Base-by-base conservation (phyloP, 2,329 filamentous ascomycete genomes). In the Phoma sp. region DNA sequence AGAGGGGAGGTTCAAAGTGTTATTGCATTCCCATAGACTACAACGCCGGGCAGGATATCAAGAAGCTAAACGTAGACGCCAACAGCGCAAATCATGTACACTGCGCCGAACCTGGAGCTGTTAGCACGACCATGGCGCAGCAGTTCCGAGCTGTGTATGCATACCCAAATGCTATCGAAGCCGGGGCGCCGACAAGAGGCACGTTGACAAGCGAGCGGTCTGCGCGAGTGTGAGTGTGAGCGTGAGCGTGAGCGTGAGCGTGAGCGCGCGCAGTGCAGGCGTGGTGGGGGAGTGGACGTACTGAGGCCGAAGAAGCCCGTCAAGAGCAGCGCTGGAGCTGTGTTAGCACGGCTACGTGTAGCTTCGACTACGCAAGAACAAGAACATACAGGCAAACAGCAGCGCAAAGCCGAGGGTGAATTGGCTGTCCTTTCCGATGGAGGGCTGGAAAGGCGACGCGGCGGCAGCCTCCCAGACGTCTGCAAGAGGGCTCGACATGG, bases 11-110 rank as follows among this genome's bases (percentile, higher is more conserved):
- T 8, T 61, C 39, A 42, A 52, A 43, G 57, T 59, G 58, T 69
- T 73, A 75, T 72, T 69, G 65, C 64, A 74, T 74, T 71, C 67
- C 69, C 65, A 64, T 72, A 74, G 61, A 74, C 66, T 73, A 75
- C 68, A 71, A 70, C 67, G 68, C 67, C 67, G 59, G 59, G 55
- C 55, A 61, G 59, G 47, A 57, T 48, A 58, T 58, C 47, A 52
- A 39, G 43, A n/a, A 48, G 52, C 78, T 86, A 99, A 76, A 99
- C 91, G 87, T 99, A 98, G 73, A 99, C 95, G 75, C 95, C 95
- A 74, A 95, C 95, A 57, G 93, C 95, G 79, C 95, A 99, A 79
- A 99, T 98, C 89, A 97, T 96, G 79, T 95, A 97, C 40, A 99
- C 92, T 45, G 93, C 89, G 67, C 95, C 95, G 76, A 96, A 90